Evolutionary conservation across 2,329 filamentous ascomycete species (phyloP).

Genomic region (Fonsecaea monophora): DNA sequence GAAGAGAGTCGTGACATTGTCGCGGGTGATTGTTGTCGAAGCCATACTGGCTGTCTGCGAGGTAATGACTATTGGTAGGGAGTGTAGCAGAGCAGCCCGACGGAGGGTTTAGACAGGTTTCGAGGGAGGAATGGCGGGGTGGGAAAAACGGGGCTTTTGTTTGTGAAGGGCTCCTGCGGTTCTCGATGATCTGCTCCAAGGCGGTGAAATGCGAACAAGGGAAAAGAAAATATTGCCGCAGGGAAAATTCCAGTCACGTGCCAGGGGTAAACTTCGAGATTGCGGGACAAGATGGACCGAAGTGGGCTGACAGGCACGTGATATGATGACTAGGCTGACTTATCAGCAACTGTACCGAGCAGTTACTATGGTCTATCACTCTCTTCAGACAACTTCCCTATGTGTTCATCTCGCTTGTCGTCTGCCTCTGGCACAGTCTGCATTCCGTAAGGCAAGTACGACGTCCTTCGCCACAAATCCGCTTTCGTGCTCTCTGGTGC

Average conservation of each 20-base stretch:
- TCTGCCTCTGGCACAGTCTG: neutral
- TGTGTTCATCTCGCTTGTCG: too few relatives aligned
- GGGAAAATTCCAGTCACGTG: conserved; percentile 21
- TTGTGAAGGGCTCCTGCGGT: neutral
- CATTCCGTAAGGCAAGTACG: conserved; percentile 1
- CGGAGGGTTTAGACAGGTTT: neutral
- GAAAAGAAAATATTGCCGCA: conserved; percentile 5
- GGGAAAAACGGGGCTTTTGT: neutral
- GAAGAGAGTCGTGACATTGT: conserved; percentile 86
- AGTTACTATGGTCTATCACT: too few relatives aligned
- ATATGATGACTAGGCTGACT: neutral
- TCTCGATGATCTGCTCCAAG: neutral
- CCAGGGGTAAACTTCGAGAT: conserved; percentile 16
- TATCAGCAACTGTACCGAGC: neutral
- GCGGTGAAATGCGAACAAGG: neutral
- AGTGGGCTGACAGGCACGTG: conserved; percentile 8
- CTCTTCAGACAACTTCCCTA: too few relatives aligned
- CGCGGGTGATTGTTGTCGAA: conserved; percentile 71
- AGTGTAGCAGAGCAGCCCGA: neutral
- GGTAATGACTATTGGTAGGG: neutral
- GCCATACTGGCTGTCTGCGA: conserved; percentile 36
- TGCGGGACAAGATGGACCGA: conserved; percentile 5
- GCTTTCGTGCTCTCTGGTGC: neutral
- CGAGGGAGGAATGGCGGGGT: neutral
- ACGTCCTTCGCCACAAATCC: neutral